phyloP scores from a whole-genome alignment of 139 green algal species.

The Coelastrella sp. region DNA sequence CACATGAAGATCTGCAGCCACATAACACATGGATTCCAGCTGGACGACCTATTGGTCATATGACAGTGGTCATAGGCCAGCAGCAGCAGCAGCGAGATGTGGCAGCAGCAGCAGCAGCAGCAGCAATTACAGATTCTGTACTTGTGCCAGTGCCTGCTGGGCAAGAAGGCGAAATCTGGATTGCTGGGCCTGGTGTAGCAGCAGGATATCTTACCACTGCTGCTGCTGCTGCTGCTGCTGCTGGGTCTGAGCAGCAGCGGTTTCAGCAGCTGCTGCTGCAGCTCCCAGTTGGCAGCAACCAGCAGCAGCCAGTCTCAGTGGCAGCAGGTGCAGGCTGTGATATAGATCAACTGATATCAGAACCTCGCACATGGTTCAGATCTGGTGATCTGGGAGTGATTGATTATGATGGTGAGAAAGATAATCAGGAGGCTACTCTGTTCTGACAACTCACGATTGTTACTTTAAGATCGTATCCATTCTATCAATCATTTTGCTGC shows the following conservation, averaged over 20 bases:
- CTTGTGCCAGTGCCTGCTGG: constrained; percentile 2
- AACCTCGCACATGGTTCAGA: constrained; percentile 43
- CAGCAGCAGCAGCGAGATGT: background rate
- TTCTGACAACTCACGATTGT: too few relatives aligned
- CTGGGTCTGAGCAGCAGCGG: background rate
- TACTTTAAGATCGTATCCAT: too few relatives aligned
- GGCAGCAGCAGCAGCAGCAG: constrained; percentile 14
- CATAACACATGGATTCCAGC: constrained; percentile 20
- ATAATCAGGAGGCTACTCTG: background rate
- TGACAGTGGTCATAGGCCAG: constrained; percentile 17
- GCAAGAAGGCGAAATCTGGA: constrained; percentile 58
- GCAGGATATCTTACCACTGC: constrained; percentile 54
- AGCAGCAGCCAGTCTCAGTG: constrained; percentile 29
- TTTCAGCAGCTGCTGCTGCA: constrained; percentile 13
- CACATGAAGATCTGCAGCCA: background rate
- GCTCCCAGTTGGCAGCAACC: background rate
- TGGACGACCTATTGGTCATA: constrained; percentile 40
- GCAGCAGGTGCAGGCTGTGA: background rate
- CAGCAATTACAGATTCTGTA: background rate
- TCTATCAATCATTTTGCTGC: too few relatives aligned
- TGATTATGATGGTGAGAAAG: constrained; percentile 18
- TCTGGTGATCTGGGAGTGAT: constrained; percentile 57
- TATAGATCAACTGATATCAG: background rate
- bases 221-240: background rate
- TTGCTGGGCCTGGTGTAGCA: constrained; percentile 56